Percentiles rank a stretch among this genome's conserved stretches.
Conservation (phyloP, 2,329 filamentous ascomycete species). For the Verticillium isaacii region DNA sequence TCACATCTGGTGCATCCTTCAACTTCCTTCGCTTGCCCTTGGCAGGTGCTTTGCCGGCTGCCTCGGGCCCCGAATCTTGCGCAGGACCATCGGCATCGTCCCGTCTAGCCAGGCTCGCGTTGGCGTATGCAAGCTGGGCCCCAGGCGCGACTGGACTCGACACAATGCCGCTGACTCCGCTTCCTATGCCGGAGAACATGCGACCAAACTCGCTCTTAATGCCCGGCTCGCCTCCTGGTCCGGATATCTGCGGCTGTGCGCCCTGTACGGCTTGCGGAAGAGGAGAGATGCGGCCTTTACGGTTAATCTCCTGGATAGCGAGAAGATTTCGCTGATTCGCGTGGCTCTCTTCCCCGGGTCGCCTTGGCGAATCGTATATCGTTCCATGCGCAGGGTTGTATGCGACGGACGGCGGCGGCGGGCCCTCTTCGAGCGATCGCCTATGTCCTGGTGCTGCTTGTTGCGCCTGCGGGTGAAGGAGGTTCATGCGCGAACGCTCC, state of each 20-base stretch:
- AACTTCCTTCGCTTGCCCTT: conserved; percentile 63
- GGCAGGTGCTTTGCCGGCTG: conserved; percentile 31
- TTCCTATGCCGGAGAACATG: conserved; percentile 89
- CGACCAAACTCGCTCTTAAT: conserved; percentile 94
- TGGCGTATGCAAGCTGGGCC: conserved; percentile 41
- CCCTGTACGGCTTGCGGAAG: conserved; percentile 92
- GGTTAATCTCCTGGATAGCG: conserved; percentile 75
- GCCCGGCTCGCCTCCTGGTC: conserved; percentile 75
- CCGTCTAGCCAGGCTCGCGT: conserved; percentile 39
- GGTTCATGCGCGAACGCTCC: conserved; percentile 19
- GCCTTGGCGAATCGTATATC: conserved; percentile 36
- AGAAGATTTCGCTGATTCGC: conserved; percentile 52
- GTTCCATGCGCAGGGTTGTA: conserved; percentile 40
- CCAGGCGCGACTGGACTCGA: conserved; percentile 45
- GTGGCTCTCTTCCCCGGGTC: conserved; percentile 38
- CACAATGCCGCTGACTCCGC: conserved; percentile 45
- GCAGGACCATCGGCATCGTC: conserved; percentile 44
- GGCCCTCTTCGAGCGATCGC: conserved; percentile 41
- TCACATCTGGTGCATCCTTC: conserved; percentile 65
- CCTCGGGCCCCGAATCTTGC: conserved; percentile 40
- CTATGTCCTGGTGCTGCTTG: conserved; percentile 28
- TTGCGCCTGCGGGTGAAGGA: conserved; percentile 24
- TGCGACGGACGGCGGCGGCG: conserved; percentile 44
- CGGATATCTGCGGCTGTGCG: conserved; percentile 74
- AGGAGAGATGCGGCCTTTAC: conserved; percentile 79